Conservation (phyloP, 805 yeast genomes). For the Debaryomyces castellii region DNA sequence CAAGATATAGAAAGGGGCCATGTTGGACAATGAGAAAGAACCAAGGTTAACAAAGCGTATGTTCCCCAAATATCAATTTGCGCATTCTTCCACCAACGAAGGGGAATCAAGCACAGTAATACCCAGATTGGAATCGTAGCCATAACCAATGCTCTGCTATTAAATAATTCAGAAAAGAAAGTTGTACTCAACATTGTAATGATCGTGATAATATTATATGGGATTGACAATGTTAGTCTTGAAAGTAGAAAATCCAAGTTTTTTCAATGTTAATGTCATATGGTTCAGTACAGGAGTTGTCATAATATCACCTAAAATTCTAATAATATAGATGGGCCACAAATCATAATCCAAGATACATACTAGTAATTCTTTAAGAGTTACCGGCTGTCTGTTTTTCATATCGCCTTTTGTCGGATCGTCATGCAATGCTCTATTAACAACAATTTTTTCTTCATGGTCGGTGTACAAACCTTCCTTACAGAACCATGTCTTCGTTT, state of each 20-base stretch:
- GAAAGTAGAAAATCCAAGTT: slow-evolving; percentile 53
- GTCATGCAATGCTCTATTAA: slow-evolving; percentile 25
- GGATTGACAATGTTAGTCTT: slow-evolving; percentile 54
- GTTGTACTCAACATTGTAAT: slow-evolving; percentile 20
- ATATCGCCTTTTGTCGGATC: slow-evolving; percentile 31
- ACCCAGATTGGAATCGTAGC: slow-evolving; percentile 18
- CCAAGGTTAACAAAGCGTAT: slow-evolving; percentile 34
- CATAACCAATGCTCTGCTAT: slow-evolving; percentile 17
- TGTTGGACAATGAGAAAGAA: slow-evolving; percentile 37
- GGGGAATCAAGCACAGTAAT: slow-evolving; percentile 19
- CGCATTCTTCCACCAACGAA: slow-evolving; percentile 42
- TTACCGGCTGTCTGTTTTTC: slow-evolving; percentile 26
- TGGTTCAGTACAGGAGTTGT: slow-evolving; percentile 28
- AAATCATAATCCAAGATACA: slow-evolving; percentile 22
- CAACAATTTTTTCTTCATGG: slow-evolving; percentile 25
- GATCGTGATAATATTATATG: slow-evolving; percentile 34
- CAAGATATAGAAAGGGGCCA: slow-evolving; percentile 59
- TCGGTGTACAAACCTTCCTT: slow-evolving; percentile 40
- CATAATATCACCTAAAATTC: slow-evolving; percentile 34
- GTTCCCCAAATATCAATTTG: slow-evolving; percentile 43
- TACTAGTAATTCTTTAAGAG: slow-evolving; percentile 14
- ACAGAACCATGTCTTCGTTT: slow-evolving; percentile 49
- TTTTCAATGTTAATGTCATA: slow-evolving; percentile 46
- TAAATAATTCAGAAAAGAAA: slow-evolving; percentile 22
- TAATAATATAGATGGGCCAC: slow-evolving; percentile 30